Evolutionary conservation across 2,329 filamentous ascomycete genomes (phyloP).

Genomic region (Colletotrichum graminicola): DNA sequence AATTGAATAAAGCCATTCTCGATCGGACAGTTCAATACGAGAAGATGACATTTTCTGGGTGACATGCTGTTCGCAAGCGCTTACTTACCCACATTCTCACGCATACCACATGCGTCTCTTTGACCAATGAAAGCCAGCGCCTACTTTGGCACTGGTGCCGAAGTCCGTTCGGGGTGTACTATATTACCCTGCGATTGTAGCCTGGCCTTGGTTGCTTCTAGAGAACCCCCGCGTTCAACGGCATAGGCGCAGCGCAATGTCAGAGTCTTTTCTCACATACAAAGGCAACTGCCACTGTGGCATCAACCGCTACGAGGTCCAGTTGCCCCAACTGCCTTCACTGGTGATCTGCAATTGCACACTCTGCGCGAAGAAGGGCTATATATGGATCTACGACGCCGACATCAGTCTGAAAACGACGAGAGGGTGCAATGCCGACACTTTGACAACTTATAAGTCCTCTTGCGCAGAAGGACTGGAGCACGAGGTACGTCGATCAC

Average conservation of each 20-base stretch:
- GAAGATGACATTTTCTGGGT: not conserved
- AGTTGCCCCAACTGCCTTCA: slow-evolving; percentile 19
- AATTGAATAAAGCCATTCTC: not conserved
- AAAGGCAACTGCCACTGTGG: slow-evolving; percentile 51
- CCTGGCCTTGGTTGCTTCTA: not conserved
- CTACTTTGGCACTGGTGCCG: not conserved
- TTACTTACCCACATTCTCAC: not conserved
- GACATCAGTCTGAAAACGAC: slow-evolving; percentile 33
- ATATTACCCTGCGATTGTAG: not conserved
- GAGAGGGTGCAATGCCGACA: slow-evolving; percentile 33
- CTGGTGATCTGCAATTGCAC: slow-evolving; percentile 45
- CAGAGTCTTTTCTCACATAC: not conserved
- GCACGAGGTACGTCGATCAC: slow-evolving; percentile 40
- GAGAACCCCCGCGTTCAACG: not conserved
- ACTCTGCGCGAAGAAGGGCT: slow-evolving; percentile 48
- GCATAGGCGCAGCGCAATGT: not conserved
- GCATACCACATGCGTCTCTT: not conserved
- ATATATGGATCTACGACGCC: slow-evolving; percentile 45
- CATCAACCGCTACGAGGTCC: slow-evolving; percentile 46
- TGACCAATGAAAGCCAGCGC: not conserved
- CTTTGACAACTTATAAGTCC: slow-evolving; percentile 26
- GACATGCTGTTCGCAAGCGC: not conserved
- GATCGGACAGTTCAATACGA: not conserved
- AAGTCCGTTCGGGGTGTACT: not conserved
- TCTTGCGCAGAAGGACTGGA: slow-evolving; percentile 17